Conservation (phyloP, 495 filamentous ascomycete species). For the Choiromyces venosus region DNA sequence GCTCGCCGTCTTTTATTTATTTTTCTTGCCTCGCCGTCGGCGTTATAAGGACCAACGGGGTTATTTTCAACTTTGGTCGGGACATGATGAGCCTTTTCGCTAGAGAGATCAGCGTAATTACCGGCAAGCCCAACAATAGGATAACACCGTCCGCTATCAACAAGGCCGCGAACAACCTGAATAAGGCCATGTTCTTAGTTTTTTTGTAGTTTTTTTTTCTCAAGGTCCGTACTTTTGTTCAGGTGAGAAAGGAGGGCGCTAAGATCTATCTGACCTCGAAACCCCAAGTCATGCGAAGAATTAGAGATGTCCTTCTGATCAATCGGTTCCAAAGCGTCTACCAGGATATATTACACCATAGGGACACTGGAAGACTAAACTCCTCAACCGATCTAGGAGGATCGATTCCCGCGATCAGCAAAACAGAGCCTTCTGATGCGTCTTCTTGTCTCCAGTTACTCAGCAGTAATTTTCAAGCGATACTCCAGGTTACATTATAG, state of each 20-base stretch:
- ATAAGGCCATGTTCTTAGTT: neutral
- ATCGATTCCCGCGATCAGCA: neutral
- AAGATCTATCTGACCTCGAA: neutral
- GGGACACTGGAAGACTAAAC: neutral
- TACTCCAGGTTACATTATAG: neutral
- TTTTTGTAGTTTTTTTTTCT: neutral
- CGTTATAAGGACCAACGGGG: neutral
- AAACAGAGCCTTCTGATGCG: neutral
- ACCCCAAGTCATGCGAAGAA: neutral
- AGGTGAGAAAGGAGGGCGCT: neutral
- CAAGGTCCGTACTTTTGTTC: neutral
- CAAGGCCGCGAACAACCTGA: neutral
- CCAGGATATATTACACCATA: neutral
- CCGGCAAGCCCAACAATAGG: neutral
- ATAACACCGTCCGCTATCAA: neutral
- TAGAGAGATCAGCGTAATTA: neutral
- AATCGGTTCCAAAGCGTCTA: neutral
- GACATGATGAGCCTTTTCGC: neutral
- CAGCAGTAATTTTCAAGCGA: neutral
- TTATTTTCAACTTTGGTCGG: neutral
- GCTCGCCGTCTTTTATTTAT: neutral
- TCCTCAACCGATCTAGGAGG: neutral
- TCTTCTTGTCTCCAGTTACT: neutral
- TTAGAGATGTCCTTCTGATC: neutral
- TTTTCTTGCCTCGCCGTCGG: neutral